Base-by-base conservation (phyloP, 1,284 basidiomycete species). In the Schizophyllum commune region DNA sequence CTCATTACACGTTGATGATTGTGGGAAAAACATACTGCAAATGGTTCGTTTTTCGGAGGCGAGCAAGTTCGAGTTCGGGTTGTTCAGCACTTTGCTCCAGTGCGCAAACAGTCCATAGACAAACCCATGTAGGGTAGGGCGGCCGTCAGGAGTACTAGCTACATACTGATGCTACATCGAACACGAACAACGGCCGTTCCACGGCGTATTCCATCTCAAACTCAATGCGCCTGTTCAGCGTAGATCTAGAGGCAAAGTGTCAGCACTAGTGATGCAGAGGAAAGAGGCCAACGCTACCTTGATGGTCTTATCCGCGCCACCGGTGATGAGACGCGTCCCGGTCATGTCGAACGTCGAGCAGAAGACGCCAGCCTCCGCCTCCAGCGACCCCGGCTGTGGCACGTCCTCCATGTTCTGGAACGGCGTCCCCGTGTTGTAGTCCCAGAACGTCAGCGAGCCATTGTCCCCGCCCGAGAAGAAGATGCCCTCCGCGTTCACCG, bases 261-360 rank as follows among this genome's bases (percentile, higher is more conserved):
- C 52, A 61, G 52, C 47, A 34, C 54, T 56, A 56, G 22, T 32
- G 11, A 32, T 19, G 19, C 34, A 57, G 58, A 55, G n/a, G 13
- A 39, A 59, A 56, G 62, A 61, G 55, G 33, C 27, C 57, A 61
- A 58, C 61, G 63, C 71, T 59, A 90, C 91, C 83, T 97, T 97
- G 79, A 97, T 96, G 8, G 95, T 98, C 83, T 99, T 99, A 78
- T 99, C 96, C 7, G 96, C 96, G 21, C 96, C 91, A 57, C 96
- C 97, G 1, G 95, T 98, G 66, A 98, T 96, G 63, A 99, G 75
- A 56, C 97, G 81, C 34, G 95, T 96, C 2, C 96, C 97, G 0
- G 96, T 98, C 72, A 88, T 81, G 74, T 98, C 96, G 75, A 98
- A 99, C 4, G 94, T 92, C 17, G 95, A 98, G 72, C 94, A 97